A percentile compares a stretch with the other conserved stretches of the same genome.
phyloP scores from a whole-genome alignment of 768 basidiomycete genomes.

The Psilocybe azurescens region DNA sequence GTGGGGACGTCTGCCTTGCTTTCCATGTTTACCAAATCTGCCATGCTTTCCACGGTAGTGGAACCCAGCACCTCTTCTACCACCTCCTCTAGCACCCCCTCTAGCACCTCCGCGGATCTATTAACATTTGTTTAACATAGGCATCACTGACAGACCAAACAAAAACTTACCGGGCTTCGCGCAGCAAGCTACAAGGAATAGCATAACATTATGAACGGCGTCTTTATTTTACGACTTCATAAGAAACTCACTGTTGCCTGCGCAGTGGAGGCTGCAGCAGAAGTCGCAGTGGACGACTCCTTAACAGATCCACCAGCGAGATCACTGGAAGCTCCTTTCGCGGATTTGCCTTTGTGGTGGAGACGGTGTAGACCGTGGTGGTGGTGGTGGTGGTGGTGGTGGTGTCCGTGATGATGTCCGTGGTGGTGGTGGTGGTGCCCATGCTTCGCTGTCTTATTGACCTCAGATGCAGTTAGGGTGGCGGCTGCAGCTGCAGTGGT shows the following conservation, averaged over 20 bases:
- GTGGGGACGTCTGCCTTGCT: slow-evolving; percentile 5
- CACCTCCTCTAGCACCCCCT: background rate
- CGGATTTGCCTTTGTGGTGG: slow-evolving; percentile 6
- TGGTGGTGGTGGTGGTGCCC: slow-evolving; percentile 3
- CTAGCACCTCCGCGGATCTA: background rate
- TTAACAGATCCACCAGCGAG: slow-evolving; percentile 3
- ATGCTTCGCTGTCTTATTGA: slow-evolving; percentile 4
- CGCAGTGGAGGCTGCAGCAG: slow-evolving; percentile 5
- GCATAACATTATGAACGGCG: background rate
- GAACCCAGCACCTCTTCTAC: background rate
- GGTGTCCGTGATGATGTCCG: background rate
- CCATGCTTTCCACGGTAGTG: background rate
- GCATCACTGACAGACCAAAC: too few relatives aligned
- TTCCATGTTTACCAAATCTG: slow-evolving; percentile 2
- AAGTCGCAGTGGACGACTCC: background rate
- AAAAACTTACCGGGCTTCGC: background rate
- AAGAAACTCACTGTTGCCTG: slow-evolving; percentile 1
- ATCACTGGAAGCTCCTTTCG: background rate
- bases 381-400: slow-evolving; percentile 8
- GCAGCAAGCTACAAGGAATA: background rate
- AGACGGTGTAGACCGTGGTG: slow-evolving; percentile 7
- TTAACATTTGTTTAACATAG: background rate
- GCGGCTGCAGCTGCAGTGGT: slow-evolving; percentile 7
- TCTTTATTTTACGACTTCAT: too few relatives aligned
- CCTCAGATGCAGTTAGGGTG: slow-evolving; percentile 2